These are phyloP conservation scores for Petunia secreta DNA, from an alignment of 257 asterid genomes.

Conservation along the genomic window DNA sequence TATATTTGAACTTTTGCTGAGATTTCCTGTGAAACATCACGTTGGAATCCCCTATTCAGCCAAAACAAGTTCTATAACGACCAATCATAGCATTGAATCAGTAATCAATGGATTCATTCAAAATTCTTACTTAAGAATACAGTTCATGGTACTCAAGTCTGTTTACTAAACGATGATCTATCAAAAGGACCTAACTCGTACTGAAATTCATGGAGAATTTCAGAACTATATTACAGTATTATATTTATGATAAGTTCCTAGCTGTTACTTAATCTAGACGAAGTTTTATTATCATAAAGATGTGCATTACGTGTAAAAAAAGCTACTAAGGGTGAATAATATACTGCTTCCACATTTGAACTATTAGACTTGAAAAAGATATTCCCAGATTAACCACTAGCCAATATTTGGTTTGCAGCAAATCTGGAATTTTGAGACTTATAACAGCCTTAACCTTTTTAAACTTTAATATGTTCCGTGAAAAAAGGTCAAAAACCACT, in stretches of 20 bases:
- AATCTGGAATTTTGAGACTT: not conserved
- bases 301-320: not conserved
- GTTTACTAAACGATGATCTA: not conserved
- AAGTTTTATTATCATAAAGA: not conserved
- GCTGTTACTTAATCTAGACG: not conserved
- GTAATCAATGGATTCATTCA: not conserved
- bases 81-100: not conserved
- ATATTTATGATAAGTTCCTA: not conserved
- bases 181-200: not conserved
- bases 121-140: not conserved
- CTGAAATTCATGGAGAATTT: not conserved
- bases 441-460: not conserved
- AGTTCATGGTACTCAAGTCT: not conserved
- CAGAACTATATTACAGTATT: not conserved
- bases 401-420: not conserved
- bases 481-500: not conserved
- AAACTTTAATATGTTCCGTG: not conserved
- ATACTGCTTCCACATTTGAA: too few species aligned
- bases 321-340: not conserved
- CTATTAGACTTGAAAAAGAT: too few species aligned
- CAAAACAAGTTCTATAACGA: not conserved
- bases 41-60: not conserved
- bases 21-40: slow-evolving; percentile 14
- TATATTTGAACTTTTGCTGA: not conserved
- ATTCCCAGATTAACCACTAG: too few species aligned